Conservation (phyloP, 345 rosid species). For the Iberis pinnata region DNA sequence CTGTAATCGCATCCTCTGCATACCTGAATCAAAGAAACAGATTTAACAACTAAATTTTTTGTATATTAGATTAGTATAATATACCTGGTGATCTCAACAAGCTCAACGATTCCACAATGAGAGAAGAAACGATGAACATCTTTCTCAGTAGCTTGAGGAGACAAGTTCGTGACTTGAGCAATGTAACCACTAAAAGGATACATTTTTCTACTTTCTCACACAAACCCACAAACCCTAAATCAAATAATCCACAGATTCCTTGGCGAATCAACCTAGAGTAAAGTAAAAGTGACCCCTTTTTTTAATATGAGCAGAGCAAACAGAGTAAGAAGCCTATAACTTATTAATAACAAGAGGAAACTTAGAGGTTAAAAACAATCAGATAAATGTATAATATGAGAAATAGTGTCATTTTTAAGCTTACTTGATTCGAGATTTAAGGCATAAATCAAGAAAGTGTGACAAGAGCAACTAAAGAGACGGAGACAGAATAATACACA, state of each 20-base stretch:
- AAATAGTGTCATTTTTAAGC: no score
- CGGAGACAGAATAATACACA: slow-evolving; percentile 19
- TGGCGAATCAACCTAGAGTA: no score
- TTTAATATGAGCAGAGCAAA: neutral
- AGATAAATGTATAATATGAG: no score
- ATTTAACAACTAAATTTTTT: neutral
- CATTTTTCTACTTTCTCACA: slow-evolving; percentile 30
- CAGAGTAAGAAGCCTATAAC: slow-evolving; percentile 5
- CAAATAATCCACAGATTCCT: slow-evolving; percentile 1
- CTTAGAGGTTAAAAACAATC: no score
- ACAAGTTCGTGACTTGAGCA: slow-evolving; percentile 68
- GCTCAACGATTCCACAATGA: slow-evolving; percentile 64
- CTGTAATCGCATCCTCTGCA: slow-evolving; percentile 54
- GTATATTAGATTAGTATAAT: no score
- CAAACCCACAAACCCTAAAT: slow-evolving; percentile 10
- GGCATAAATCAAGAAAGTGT: slow-evolving; percentile 1
- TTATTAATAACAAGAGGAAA: no score
- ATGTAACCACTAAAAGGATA: slow-evolving; percentile 66
- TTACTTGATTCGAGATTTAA: neutral
- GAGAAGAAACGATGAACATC: slow-evolving; percentile 62
- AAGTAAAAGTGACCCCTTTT: neutral
- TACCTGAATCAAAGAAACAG: slow-evolving; percentile 36
- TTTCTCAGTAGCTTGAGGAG: slow-evolving; percentile 61
- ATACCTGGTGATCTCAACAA: slow-evolving; percentile 66
- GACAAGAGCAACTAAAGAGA: slow-evolving; percentile 22